Conservation (phyloP, 805 yeast genomes). For the Isabelozyma heimii region DNA sequence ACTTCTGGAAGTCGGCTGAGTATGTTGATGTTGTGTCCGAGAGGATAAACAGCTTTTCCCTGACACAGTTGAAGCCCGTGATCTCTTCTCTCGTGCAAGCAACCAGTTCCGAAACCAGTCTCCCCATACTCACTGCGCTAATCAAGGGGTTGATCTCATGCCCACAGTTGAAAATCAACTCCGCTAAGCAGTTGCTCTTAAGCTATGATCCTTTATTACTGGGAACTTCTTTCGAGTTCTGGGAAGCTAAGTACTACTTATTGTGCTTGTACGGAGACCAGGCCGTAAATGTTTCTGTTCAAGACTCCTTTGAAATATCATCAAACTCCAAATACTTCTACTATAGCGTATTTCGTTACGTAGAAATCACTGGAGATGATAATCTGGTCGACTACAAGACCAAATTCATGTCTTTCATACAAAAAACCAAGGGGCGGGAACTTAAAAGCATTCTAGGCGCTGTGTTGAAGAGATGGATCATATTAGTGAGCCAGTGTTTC, state of each 20-base stretch:
- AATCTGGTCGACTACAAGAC: slow-evolving; percentile 3
- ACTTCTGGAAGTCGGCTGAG: slow-evolving; percentile 20
- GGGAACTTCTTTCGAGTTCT: slow-evolving; percentile 18
- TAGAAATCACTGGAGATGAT: slow-evolving; percentile 39
- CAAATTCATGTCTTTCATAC: slow-evolving; percentile 10
- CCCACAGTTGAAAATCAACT: slow-evolving; percentile 14
- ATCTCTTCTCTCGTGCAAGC: slow-evolving; percentile 11
- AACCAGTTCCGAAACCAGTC: neutral
- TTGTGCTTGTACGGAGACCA: slow-evolving; percentile 45
- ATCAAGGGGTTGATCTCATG: slow-evolving; percentile 42
- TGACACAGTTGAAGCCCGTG: slow-evolving; percentile 29
- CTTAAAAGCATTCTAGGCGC: slow-evolving; percentile 7
- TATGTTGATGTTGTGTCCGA: slow-evolving; percentile 38
- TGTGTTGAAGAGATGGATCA: slow-evolving; percentile 53
- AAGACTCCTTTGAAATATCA: neutral
- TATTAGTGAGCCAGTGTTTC: slow-evolving; percentile 40
- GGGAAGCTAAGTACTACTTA: slow-evolving; percentile 48
- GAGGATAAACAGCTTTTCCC: slow-evolving; percentile 44
- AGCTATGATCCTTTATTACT: slow-evolving; percentile 10
- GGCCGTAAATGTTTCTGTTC: neutral
- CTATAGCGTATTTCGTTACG: slow-evolving; percentile 46
- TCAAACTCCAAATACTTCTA: slow-evolving; percentile 17
- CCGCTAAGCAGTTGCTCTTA: slow-evolving; percentile 8
- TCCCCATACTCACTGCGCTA: slow-evolving; percentile 16
- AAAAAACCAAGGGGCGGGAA: neutral